These are phyloP conservation scores for Tetradesmus lagerheimii DNA, from an alignment of 139 green algal genomes.

Conservation along the genomic window DNA sequence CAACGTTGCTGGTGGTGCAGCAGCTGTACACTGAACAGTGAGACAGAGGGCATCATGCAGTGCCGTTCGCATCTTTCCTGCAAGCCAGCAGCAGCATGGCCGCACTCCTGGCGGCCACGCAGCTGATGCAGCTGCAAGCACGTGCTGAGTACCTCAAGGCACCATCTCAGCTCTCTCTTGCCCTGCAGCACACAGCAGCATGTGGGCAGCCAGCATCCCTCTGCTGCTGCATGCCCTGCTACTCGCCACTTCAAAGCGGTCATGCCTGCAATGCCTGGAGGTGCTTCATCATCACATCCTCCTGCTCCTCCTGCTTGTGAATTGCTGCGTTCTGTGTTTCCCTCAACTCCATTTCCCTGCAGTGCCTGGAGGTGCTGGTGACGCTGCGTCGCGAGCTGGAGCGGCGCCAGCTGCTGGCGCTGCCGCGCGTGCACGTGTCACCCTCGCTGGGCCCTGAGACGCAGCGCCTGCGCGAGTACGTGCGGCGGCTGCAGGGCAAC, in stretches of 20 bases:
- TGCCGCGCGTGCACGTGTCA: conserved; percentile 68
- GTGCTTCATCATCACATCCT: neutral
- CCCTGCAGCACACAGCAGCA: too few relatives aligned
- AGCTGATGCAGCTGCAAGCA: too few relatives aligned
- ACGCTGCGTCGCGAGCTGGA: conserved; percentile 71
- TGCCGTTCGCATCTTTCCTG: neutral
- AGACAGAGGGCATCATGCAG: too few relatives aligned
- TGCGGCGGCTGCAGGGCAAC: conserved; percentile 55
- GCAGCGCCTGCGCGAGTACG: conserved; percentile 54
- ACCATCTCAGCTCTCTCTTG: too few relatives aligned
- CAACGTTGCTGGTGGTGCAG: neutral
- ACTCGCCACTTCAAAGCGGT: too few relatives aligned
- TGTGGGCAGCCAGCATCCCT: too few relatives aligned
- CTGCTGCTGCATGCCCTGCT: too few relatives aligned
- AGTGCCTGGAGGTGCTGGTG: conserved; percentile 76
- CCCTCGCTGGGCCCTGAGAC: conserved; percentile 42
- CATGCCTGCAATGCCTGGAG: neutral
- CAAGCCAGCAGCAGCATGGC: too few relatives aligned
- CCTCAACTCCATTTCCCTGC: neutral
- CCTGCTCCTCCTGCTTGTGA: neutral
- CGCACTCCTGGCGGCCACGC: too few relatives aligned
- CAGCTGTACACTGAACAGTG: too few relatives aligned
- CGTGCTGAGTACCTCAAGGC: too few relatives aligned
- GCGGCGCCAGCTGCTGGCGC: conserved; percentile 56
- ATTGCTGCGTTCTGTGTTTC: neutral